Evolutionary conservation across 129 eudicot genomes (phyloP).

Genomic region (Flaveria bidentis): DNA sequence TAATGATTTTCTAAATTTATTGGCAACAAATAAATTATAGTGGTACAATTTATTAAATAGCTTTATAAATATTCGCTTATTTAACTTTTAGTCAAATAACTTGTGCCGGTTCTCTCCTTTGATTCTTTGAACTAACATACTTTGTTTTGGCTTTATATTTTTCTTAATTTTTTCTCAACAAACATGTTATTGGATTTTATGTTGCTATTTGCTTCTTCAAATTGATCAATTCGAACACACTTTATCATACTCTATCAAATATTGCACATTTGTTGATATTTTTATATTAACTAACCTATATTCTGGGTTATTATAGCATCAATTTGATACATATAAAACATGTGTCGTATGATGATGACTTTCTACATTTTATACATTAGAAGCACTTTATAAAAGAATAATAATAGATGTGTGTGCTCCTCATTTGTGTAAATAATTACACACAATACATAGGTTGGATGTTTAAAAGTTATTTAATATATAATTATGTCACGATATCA

Average conservation of each 20-base stretch:
- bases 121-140: conserved; percentile 3
- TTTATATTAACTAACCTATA: background rate
- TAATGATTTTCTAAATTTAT: background rate
- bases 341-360: too few relatives aligned
- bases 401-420: too few relatives aligned
- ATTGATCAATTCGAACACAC: background rate
- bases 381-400: too few relatives aligned
- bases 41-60: background rate
- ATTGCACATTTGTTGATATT: background rate
- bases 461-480: too few relatives aligned
- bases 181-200: background rate
- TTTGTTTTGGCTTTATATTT: background rate
- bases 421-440: too few relatives aligned
- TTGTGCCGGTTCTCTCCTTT: background rate
- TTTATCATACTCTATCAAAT: background rate
- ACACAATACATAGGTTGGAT: too few relatives aligned
- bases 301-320: background rate
- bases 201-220: background rate
- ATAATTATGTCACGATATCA: too few relatives aligned
- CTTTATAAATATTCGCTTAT: background rate
- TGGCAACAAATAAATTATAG: background rate
- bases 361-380: too few relatives aligned
- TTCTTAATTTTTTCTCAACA: background rate
- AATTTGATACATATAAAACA: background rate
- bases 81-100: background rate